Conservation (phyloP, 495 filamentous ascomycete species). For the Mycothermus thermophilus region DNA sequence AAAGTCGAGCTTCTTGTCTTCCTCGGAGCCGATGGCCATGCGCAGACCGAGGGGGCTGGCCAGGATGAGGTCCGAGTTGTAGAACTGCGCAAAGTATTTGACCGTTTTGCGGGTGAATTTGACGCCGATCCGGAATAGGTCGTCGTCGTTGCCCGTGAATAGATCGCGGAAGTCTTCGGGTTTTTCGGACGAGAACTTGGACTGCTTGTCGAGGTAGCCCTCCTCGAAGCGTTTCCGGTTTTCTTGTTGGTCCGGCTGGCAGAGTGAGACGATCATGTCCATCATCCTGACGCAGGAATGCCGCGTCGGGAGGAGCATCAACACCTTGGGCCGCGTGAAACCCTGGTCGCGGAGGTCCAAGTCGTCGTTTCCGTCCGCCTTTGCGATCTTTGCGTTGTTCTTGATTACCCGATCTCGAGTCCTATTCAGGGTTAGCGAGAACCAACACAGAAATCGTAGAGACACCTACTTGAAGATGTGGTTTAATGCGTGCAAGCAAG, state of each 20-base stretch:
- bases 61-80: slow-evolving; percentile 88
- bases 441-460: not conserved
- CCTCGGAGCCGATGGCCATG: slow-evolving; percentile 70
- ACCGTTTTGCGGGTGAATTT: slow-evolving; percentile 93
- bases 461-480: slow-evolving; percentile 63
- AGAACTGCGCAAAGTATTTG: slow-evolving; percentile 91
- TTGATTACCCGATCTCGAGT: slow-evolving; percentile 86
- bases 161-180: slow-evolving; percentile 81
- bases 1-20: slow-evolving; percentile 60
- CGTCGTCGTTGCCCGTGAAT: slow-evolving; percentile 88
- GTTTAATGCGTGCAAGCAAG: slow-evolving; percentile 76
- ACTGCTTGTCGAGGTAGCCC: slow-evolving; percentile 50
- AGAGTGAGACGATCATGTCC: slow-evolving; percentile 55
- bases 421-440: slow-evolving; percentile 20
- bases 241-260: slow-evolving; percentile 79
- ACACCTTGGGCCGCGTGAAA: slow-evolving; percentile 85
- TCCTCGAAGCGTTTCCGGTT: slow-evolving; percentile 88
- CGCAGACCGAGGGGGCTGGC: slow-evolving; percentile 79
- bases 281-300: slow-evolving; percentile 68
- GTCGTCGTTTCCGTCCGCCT: slow-evolving; percentile 39
- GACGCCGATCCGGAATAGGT: slow-evolving; percentile 84
- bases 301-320: slow-evolving; percentile 77
- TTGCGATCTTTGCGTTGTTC: slow-evolving; percentile 65
- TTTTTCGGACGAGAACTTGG: slow-evolving; percentile 56
- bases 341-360: slow-evolving; percentile 85